Percentiles rank a stretch among this genome's conserved stretches.
These are phyloP conservation scores for Chaetothyriales sp. DNA, from an alignment of 2,329 filamentous ascomycete genomes.

Conservation along the genomic window DNA sequence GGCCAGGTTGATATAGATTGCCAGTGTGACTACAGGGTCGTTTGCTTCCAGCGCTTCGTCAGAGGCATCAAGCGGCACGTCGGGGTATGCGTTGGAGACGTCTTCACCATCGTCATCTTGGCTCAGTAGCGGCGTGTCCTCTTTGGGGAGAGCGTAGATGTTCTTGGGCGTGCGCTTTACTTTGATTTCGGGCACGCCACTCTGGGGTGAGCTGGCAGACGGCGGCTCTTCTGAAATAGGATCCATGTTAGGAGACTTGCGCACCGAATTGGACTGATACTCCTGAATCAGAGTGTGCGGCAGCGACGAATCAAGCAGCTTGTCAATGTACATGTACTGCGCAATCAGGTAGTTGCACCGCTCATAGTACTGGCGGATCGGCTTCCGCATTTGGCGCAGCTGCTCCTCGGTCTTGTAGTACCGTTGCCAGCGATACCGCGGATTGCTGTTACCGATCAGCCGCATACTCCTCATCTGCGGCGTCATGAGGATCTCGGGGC, in stretches of 20 bases:
- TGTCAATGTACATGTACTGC: conserved; percentile 87
- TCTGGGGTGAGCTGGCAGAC: conserved; percentile 20
- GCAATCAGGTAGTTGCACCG: conserved; percentile 77
- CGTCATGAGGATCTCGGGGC: conserved; percentile 18
- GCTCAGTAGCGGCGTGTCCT: conserved; percentile 52
- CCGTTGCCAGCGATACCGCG: conserved; percentile 67
- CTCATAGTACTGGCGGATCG: conserved; percentile 75
- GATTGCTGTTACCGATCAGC: conserved; percentile 78
- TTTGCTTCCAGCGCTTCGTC: conserved; percentile 49
- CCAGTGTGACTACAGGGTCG: conserved; percentile 64
- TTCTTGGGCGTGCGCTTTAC: conserved; percentile 72
- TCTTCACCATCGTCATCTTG: conserved; percentile 17
- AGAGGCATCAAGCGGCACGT: conserved; percentile 29
- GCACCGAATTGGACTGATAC: conserved; percentile 49
- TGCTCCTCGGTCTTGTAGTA: conserved; percentile 76
- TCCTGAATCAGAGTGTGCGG: conserved; percentile 85
- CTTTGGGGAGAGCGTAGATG: conserved; percentile 60
- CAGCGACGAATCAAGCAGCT: conserved; percentile 78
- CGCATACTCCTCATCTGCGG: conserved; percentile 47
- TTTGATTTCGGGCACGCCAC: conserved; percentile 23
- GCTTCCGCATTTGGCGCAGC: conserved; percentile 55
- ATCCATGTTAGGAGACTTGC: conserved; percentile 45
- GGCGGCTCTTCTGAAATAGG: conserved; percentile 61
- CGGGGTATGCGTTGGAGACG: conserved; percentile 9
- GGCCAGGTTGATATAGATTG: conserved; percentile 72